Base-by-base conservation (phyloP, 2,329 filamentous ascomycete species). In the Fusarium tjaetaba region DNA sequence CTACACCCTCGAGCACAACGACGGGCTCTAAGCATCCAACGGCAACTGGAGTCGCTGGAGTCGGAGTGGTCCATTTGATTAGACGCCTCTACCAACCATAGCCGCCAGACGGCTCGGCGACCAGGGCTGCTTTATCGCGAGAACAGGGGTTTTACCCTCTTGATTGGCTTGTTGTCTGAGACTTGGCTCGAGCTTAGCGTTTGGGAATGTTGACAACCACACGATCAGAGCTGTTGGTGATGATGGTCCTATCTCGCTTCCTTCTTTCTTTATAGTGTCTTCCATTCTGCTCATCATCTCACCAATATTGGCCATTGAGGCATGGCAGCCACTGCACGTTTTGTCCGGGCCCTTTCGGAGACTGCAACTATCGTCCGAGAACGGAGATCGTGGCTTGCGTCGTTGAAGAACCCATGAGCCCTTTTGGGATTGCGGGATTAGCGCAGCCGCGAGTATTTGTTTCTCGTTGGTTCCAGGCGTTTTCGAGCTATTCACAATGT, bases 171-270 rank as follows among this genome's bases (percentile, higher is more conserved):
- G 32, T 26, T 30, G n/a, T 48, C 68, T 75, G 68, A 79, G 72
- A 79, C 72, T 74, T 45, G 72, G 75, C 71, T 73, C 73, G 75
- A 76, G 59, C 46, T 41, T 79, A 71, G 69, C 68, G 76, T 68
- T 72, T 68, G 78, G 79, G 80, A 82, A 81, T 78, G 80, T 82
- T 82, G 81, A 83, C 71, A 74, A 53, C 65, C 63, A 70, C 56
- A 71, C 56, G 60, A 63, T 68, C 60, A 68, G 22, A n/a, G 46
- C 45, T 66, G 64, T 72, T 74, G 64, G 71, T 61, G 55, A 71
- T 63, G 61, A 63, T 55, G 56, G 48, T n/a, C 52, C 48, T 52
- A 61, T 71, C 57, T 68, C 62, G 52, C 34, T 59, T 59, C 56
- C 42, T 36, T 59, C 45, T 59, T 59, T 36, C 32, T 51, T 66